Percentiles rank a stretch among this genome's conserved stretches.
phyloP scores from a whole-genome alignment of 139 green algal genomes.

The Raphidocelis subcapitata region DNA sequence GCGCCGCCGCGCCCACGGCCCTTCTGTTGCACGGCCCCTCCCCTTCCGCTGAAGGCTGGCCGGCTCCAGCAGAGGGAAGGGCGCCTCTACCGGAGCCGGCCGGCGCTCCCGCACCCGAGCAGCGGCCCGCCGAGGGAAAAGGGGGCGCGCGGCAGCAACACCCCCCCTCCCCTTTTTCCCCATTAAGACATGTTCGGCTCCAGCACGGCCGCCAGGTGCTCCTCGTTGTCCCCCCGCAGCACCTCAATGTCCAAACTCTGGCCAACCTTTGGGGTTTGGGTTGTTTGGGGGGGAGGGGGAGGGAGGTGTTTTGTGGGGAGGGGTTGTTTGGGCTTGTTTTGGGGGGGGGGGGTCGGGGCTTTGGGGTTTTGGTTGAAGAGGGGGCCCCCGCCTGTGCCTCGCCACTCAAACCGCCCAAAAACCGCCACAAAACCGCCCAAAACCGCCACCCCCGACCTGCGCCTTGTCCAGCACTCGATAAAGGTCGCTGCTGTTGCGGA shows the following conservation, averaged over 20 bases:
- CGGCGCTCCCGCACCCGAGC: too few species aligned
- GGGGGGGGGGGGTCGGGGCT: neutral
- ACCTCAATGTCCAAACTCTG: slow-evolving; percentile 57
- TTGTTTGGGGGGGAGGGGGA: neutral
- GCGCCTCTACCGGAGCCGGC: too few species aligned
- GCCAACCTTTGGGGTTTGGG: slow-evolving; percentile 36
- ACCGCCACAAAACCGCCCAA: neutral
- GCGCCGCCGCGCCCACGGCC: too few species aligned
- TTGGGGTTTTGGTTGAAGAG: neutral
- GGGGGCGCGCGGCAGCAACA: too few species aligned
- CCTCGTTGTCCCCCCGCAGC: slow-evolving; percentile 43
- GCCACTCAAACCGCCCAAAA: neutral
- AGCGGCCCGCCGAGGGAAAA: too few species aligned
- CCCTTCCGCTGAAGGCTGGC: too few species aligned
- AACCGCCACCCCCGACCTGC: slow-evolving; percentile 23
- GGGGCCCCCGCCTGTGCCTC: neutral
- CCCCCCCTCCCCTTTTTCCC: too few species aligned
- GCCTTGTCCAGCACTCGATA: slow-evolving; percentile 77
- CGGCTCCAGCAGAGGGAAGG: too few species aligned
- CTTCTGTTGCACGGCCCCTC: too few species aligned
- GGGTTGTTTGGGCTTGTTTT: too few species aligned
- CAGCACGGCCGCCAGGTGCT: slow-evolving; percentile 47
- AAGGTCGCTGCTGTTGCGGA: slow-evolving; percentile 64
- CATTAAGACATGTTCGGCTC: slow-evolving; percentile 26
- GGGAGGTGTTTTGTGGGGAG: too few species aligned